These are phyloP conservation scores for Cryphonectria nitschkei DNA, from an alignment of 2,329 filamentous ascomycete genomes.

Conservation along the genomic window DNA sequence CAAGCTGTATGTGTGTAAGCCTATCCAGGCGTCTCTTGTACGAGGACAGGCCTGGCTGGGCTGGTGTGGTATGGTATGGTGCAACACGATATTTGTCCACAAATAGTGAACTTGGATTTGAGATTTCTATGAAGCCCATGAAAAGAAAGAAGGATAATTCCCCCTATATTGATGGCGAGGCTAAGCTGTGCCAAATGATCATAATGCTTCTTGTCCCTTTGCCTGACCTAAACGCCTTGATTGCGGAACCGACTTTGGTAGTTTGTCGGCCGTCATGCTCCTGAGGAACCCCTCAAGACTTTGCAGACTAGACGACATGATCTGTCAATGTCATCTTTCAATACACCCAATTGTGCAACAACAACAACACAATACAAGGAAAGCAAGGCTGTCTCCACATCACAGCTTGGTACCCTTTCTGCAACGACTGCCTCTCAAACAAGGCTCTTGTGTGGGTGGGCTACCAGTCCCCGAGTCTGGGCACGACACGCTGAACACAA, in stretches of 20 bases:
- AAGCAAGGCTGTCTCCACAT: not conserved
- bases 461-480: not conserved
- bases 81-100: not conserved
- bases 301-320: not conserved
- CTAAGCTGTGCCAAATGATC: not conserved
- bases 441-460: too few relatives aligned
- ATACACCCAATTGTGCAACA: not conserved
- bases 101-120: not conserved
- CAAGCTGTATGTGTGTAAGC: not conserved
- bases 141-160: too few relatives aligned
- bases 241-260: not conserved
- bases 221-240: constrained; percentile 1
- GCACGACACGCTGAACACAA: not conserved
- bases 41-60: not conserved
- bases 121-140: not conserved
- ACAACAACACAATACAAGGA: not conserved
- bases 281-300: too few relatives aligned
- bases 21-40: not conserved
- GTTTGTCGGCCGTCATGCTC: not conserved
- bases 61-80: not conserved
- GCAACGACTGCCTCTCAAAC: not conserved
- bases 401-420: not conserved
- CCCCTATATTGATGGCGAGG: not conserved
- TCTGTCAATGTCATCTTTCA: not conserved
- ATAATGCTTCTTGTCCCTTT: not conserved